Base-by-base conservation (phyloP, 768 basidiomycete species). In the Phaffia australis region DNA sequence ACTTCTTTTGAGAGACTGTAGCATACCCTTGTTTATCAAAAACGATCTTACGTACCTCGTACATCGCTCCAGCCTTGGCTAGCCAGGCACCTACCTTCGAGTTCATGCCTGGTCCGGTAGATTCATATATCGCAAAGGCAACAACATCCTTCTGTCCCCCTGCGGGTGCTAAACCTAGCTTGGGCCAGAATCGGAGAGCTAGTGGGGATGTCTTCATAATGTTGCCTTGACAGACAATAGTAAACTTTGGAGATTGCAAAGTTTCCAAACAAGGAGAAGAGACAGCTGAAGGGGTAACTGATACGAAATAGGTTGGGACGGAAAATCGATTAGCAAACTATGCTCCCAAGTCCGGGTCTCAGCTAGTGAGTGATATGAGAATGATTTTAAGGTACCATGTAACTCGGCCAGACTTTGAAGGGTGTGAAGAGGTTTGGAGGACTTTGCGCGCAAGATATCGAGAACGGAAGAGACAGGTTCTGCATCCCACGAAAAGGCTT, bases 161-260 rank as follows among this genome's bases (percentile, higher is more conserved):
- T 56, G 81, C 80, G 0, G 89, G 89, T 19, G 80, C 79, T 54
- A 92, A 73, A 0, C 87, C 88, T 16, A 90, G 80, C 74, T 89
- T 91, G 71, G 87, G 85, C 89, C 89, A 91, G 74, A 90, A 91
- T 1, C 85, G 81, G 27, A 91, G 73, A 0, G 88, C 85, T 4
- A 87, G 76, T 1, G 88, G 85, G 18, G 83, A 75, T 21, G 88
- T 75, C 51, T 88, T 83, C n/a, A 91, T 78, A 30, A 88, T 75
- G 3, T 83, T 80, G 48, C 85, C 84, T 2, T 82, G 82, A 72
- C 87, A 88, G 2, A 82, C 84, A 32, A 87, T 79, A 0, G 84
- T 79, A 15, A 91, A 73, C 77, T 82, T 79, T 0, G 87, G 87
- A 1, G 81, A 73, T 9, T 83, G 80, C 63, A 84, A 72, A 14